Evolutionary conservation across 2,329 filamentous ascomycete genomes (phyloP).

Genomic region (Colletotrichum sp.): DNA sequence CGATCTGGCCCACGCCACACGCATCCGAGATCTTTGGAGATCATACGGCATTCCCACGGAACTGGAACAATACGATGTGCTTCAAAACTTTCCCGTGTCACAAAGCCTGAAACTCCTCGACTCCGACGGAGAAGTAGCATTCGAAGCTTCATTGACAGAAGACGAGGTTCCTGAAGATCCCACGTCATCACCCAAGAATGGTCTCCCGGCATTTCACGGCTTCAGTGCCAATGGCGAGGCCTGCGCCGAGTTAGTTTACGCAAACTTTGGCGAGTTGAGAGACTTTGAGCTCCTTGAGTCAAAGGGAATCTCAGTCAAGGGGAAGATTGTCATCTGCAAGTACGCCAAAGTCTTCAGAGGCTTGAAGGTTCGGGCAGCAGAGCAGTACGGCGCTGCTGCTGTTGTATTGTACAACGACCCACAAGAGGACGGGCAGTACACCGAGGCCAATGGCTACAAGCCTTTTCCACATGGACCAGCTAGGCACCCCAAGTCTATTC

Average conservation of each 20-base stretch:
- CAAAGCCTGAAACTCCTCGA: slow-evolving; percentile 25
- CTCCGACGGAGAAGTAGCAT: neutral
- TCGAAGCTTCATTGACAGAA: neutral
- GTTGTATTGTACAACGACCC: slow-evolving; percentile 41
- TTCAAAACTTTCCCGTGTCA: slow-evolving; percentile 57
- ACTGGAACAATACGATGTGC: slow-evolving; percentile 53
- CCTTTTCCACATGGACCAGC: slow-evolving; percentile 74
- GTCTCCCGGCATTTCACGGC: neutral
- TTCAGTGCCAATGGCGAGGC: neutral
- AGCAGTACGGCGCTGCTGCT: slow-evolving; percentile 74
- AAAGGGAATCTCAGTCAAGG: slow-evolving; percentile 47
- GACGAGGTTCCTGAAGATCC: neutral
- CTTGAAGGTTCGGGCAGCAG: slow-evolving; percentile 74
- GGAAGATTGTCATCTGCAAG: slow-evolving; percentile 73
- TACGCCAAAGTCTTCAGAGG: slow-evolving; percentile 76
- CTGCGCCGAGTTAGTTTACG: neutral
- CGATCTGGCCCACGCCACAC: slow-evolving; percentile 23
- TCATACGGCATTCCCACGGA: slow-evolving; percentile 25
- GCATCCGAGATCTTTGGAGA: slow-evolving; percentile 27
- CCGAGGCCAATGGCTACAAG: slow-evolving; percentile 40
- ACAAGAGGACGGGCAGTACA: neutral
- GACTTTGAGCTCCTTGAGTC: slow-evolving; percentile 68
- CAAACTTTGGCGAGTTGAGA: slow-evolving; percentile 21
- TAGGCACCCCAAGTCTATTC: slow-evolving; percentile 72
- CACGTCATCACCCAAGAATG: neutral